These are phyloP conservation scores for Colletotrichum limetticola DNA, from an alignment of 2,329 filamentous ascomycete species.

Conservation along the genomic window DNA sequence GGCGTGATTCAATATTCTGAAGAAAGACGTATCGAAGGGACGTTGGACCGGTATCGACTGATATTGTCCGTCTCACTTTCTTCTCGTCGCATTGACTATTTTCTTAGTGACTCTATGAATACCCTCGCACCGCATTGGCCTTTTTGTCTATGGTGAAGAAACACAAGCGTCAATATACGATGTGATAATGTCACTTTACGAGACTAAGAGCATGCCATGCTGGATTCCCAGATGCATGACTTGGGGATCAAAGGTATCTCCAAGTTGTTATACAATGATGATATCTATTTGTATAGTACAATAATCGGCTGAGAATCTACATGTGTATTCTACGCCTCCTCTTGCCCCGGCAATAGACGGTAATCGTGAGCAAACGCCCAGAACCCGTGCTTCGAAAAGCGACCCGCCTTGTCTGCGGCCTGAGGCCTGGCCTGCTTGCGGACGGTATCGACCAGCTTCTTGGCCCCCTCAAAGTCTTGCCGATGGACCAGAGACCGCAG, in stretches of 20 bases:
- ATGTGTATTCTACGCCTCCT: constrained; percentile 8
- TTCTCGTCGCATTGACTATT: too few relatives aligned
- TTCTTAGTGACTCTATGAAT: too few relatives aligned
- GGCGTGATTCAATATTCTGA: too few relatives aligned
- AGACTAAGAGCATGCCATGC: not conserved
- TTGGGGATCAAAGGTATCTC: too few relatives aligned
- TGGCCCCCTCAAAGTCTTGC: constrained; percentile 42
- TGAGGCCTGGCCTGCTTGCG: constrained; percentile 19
- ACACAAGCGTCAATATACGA: too few relatives aligned
- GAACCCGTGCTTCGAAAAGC: constrained; percentile 61
- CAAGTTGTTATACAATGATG: not conserved
- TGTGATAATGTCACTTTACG: not conserved
- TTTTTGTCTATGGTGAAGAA: too few relatives aligned
- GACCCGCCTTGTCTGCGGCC: constrained; percentile 32
- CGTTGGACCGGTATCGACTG: too few relatives aligned
- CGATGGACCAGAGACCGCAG: constrained; percentile 25
- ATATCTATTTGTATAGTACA: not conserved
- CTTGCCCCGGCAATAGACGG: constrained; percentile 45
- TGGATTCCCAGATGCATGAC: not conserved
- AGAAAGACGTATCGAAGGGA: too few relatives aligned
- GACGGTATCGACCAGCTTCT: constrained; percentile 46
- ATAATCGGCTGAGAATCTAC: not conserved
- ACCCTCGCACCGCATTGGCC: too few relatives aligned
- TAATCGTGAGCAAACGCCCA: constrained; percentile 58
- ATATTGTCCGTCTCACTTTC: too few relatives aligned